Percentiles rank a stretch among this genome's conserved stretches.
These are phyloP conservation scores for Hanseniaspora nectarophila DNA, from an alignment of 805 yeast genomes.

Conservation along the genomic window DNA sequence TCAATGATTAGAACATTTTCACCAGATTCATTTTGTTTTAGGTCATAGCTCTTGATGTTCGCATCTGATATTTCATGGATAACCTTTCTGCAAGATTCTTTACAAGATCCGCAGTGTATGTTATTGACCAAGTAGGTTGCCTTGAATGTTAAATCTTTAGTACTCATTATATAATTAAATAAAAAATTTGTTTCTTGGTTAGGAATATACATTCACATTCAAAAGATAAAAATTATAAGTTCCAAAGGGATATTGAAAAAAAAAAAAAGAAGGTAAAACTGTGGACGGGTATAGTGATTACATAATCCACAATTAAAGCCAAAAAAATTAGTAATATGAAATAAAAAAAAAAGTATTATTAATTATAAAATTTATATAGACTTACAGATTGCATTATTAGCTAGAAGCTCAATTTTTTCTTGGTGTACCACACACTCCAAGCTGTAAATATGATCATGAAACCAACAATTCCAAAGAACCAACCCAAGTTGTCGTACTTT, in stretches of 20 bases:
- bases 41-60: slow-evolving; percentile 41
- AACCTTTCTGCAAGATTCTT: slow-evolving; percentile 44
- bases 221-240: no score
- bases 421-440: slow-evolving; percentile 39
- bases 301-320: no score
- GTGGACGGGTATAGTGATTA: no score
- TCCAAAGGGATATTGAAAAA: no score
- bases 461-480: slow-evolving; percentile 49
- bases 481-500: slow-evolving; percentile 41
- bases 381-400: no score
- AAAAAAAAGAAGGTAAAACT: no score
- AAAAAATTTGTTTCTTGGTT: no score
- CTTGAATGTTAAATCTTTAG: slow-evolving; percentile 30
- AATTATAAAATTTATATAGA: no score
- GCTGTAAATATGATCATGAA: slow-evolving; percentile 40
- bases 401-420: slow-evolving; percentile 32
- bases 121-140: slow-evolving; percentile 72
- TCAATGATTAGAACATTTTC: slow-evolving; percentile 32
- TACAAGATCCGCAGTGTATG: slow-evolving; percentile 66
- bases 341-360: no score
- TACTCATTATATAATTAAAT: slow-evolving; percentile 6
- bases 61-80: slow-evolving; percentile 28
- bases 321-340: no score
- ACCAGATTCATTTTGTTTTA: slow-evolving; percentile 36
- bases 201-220: no score